A percentile compares a stretch with the other conserved stretches of the same genome.
These are phyloP conservation scores for Austroboletus novae-zelandiae DNA, from an alignment of 1,284 basidiomycete genomes.

Conservation along the genomic window DNA sequence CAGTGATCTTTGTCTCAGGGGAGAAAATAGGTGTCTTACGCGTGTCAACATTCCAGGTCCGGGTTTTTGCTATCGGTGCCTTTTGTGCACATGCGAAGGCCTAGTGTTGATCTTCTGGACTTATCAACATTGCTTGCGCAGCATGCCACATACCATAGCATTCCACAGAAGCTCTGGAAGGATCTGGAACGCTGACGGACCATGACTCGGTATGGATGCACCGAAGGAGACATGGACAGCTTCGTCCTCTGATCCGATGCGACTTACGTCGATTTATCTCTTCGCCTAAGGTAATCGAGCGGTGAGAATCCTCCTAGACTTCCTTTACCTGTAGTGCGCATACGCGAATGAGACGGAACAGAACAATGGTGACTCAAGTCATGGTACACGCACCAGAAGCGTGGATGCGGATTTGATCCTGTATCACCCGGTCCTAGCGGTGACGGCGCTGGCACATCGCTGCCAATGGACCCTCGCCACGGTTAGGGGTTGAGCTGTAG, in stretches of 20 bases:
- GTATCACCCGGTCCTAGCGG: not conserved
- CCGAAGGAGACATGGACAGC: too few species aligned
- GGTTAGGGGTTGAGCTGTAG: slow-evolving; percentile 8
- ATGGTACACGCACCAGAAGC: slow-evolving; percentile 9
- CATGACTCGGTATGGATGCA: not conserved
- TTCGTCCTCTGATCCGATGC: not conserved
- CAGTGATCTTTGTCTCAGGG: not conserved
- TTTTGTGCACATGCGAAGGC: not conserved
- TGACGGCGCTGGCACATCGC: slow-evolving; percentile 15
- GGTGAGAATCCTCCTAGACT: too few species aligned
- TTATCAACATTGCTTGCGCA: too few species aligned
- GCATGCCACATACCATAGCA: too few species aligned
- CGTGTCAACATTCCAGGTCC: too few species aligned
- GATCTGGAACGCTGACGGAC: not conserved
- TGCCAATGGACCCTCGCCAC: slow-evolving; percentile 7
- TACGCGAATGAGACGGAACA: not conserved
- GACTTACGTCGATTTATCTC: slow-evolving; percentile 14
- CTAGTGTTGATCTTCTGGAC: not conserved
- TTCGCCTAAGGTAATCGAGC: too few species aligned
- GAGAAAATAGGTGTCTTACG: too few species aligned
- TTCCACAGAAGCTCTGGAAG: not conserved
- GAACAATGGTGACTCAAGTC: not conserved
- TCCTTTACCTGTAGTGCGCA: not conserved
- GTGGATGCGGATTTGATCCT: slow-evolving; percentile 8
- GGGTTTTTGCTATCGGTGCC: too few species aligned